Evolutionary conservation across 306 rosid species (phyloP).

Genomic region (Begonia masoniana): DNA sequence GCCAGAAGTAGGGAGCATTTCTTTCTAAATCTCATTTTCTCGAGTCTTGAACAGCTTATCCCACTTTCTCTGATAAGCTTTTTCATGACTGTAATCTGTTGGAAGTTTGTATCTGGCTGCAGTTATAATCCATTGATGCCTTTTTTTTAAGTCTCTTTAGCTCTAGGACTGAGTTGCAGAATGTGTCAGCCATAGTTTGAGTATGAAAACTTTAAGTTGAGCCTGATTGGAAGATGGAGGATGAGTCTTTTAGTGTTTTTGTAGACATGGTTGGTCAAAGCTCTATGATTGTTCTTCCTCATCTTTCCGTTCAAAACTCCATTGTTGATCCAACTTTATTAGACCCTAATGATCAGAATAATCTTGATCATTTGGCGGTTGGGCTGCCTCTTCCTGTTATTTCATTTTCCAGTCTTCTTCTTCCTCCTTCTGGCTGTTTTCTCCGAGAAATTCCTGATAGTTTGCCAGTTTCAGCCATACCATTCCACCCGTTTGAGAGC

Average conservation of each 20-base stretch:
- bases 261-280: constrained; percentile 18
- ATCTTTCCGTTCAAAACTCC: constrained; percentile 26
- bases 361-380: constrained; percentile 5
- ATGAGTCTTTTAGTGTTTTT: constrained; percentile 14
- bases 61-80: no score
- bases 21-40: constrained; percentile 20
- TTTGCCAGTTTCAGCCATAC: constrained; percentile 21
- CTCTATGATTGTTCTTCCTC: constrained; percentile 20
- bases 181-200: no score
- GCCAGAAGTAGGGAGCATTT: no score
- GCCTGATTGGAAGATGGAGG: constrained; percentile 24
- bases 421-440: constrained; percentile 25
- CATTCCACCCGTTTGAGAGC: constrained; percentile 19
- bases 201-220: background rate
- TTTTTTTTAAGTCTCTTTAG: no score
- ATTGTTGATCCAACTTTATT: constrained; percentile 27
- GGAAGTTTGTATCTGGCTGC: no score
- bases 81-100: no score
- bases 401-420: constrained; percentile 17
- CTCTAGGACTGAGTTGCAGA: no score
- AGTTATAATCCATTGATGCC: no score
- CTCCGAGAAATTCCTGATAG: constrained; percentile 39
- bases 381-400: background rate
- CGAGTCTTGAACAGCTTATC: constrained; percentile 13
- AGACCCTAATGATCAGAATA: constrained; percentile 35